Evolutionary conservation across 176 grass and related monocot species (phyloP).

Genomic region (Oryza meridionalis): DNA sequence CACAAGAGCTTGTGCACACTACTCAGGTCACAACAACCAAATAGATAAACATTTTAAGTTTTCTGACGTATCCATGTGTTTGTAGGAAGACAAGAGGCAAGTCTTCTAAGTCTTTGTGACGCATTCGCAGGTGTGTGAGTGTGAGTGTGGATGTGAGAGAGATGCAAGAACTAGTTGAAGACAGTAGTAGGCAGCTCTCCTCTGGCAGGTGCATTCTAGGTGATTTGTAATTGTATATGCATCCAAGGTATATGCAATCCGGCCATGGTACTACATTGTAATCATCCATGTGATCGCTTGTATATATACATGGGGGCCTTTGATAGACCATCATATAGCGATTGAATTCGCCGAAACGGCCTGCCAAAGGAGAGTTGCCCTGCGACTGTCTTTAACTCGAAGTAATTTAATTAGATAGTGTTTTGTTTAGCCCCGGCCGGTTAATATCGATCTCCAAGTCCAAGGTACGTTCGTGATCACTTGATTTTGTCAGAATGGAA

Average conservation of each 20-base stretch:
- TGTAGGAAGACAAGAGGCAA: too few relatives aligned
- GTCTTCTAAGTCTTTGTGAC: not conserved
- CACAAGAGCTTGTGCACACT: not conserved
- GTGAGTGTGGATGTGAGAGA: not conserved
- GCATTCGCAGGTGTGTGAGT: not conserved
- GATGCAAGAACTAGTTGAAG: not conserved
- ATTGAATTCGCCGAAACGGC: not conserved
- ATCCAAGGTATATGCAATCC: not conserved
- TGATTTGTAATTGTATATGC: not conserved
- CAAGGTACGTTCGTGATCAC: too few relatives aligned
- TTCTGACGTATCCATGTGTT: too few relatives aligned
- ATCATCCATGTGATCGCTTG: not conserved
- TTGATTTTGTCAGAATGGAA: too few relatives aligned
- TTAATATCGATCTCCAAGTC: too few relatives aligned
- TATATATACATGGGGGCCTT: not conserved
- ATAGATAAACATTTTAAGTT: too few relatives aligned
- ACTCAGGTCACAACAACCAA: not conserved
- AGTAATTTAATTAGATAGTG: too few relatives aligned
- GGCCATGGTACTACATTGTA: not conserved
- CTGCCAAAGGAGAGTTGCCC: conserved; percentile 42
- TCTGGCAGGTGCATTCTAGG: not conserved
- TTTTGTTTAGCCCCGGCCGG: too few relatives aligned
- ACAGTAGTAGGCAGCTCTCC: conserved; percentile 12
- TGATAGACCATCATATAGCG: not conserved
- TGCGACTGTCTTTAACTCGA: conserved; percentile 18